Evolutionary conservation across 345 rosid species (phyloP).

Genomic region (Brassica juncea): DNA sequence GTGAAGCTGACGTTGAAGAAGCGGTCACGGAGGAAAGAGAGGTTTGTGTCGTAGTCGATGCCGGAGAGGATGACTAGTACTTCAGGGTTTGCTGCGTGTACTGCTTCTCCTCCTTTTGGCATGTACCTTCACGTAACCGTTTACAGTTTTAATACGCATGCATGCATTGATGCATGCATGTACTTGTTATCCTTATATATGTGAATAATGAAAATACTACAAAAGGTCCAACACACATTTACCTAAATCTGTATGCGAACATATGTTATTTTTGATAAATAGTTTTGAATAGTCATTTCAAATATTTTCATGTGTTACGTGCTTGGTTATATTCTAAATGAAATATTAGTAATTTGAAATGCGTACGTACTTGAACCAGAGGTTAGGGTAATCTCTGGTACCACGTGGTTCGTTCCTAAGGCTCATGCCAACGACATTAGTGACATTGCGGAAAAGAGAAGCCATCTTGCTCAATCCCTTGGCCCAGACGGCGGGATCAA

Average conservation of each 20-base stretch:
- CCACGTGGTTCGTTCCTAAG: conserved; percentile 88
- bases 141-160: background rate
- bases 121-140: conserved; percentile 47
- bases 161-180: background rate
- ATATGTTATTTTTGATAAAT: background rate
- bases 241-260: background rate
- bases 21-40: conserved; percentile 54
- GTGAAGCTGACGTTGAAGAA: conserved; percentile 55
- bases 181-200: background rate
- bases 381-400: conserved; percentile 56
- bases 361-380: conserved; percentile 70
- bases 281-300: background rate
- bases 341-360: background rate
- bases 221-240: background rate
- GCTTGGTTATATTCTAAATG: background rate
- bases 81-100: conserved; percentile 79
- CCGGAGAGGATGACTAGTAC: conserved; percentile 80
- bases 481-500: conserved; percentile 70
- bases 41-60: conserved; percentile 62
- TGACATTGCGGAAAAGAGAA: conserved; percentile 52
- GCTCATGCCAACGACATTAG: conserved; percentile 79
- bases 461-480: conserved; percentile 68
- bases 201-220: background rate
- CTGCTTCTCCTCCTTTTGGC: conserved; percentile 87
- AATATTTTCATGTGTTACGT: background rate